Evolutionary conservation across 768 basidiomycete genomes (phyloP), one percentile per base, ranked within the genome.

Genomic region (Trametes maxima): DNA sequence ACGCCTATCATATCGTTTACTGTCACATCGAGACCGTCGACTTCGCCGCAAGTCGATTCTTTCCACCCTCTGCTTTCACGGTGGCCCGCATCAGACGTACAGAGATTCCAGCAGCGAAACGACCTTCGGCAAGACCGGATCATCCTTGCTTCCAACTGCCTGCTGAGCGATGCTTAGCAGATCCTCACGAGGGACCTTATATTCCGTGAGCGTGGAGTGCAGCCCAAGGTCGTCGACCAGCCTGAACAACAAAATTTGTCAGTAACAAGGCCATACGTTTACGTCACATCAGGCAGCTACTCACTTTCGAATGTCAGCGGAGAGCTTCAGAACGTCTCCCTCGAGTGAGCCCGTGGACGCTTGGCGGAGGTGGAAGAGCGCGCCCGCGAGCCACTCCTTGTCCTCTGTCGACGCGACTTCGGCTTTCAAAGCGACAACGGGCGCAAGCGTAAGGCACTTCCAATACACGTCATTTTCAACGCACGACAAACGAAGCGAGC

Each of bases 401-500:
- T 90, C 81, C 55, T 85, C 82, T n/a, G 80, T 70, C 2, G 83
- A 82, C 5, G 82, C 85, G 22, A 80, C 70, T 60, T 84, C 79
- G 1, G 87, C 80, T 71, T 88, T 82, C 22, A 90, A 72, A 1
- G 70, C 75, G 17, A 91, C 82, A 33, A 85, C 85, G 0, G 88
- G 81, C 4, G 85, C 81, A 22, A 92, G 80, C 6, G 89, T 91
- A 54, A 90, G 76, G 70, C 90, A 91, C 89, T 91, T 54, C 37
- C 36, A 54, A 45, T 17, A 13, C 33, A 10, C 3, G 44, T 4
- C 40, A 53, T 25, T 19, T n/a, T 17, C 43, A 21, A 5, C 16
- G 43, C 8, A 45, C 33, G 10, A 24, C 16, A 35, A 3, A 21
- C 42, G 12, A 57, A 5, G 19, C 12, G 48, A 2, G 42, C 12